phyloP scores from a whole-genome alignment of 352 stramenopile species.

The Globisporangium recalcitrans region DNA sequence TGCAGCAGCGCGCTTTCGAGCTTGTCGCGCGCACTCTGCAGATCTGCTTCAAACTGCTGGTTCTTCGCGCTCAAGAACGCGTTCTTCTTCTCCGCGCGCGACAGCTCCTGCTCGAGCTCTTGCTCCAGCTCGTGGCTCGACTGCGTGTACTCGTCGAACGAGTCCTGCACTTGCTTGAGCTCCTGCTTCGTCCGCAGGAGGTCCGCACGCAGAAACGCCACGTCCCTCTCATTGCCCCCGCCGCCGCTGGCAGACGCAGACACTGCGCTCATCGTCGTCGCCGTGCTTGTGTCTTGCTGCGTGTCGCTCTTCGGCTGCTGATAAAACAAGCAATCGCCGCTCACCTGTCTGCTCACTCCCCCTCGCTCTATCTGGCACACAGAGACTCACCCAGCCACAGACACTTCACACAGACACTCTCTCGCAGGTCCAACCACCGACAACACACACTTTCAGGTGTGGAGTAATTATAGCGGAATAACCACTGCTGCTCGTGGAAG shows the following conservation, averaged over 20 bases:
- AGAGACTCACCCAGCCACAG: not conserved
- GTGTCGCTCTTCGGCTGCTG: not conserved
- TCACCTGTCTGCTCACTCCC: not conserved
- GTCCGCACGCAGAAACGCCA: slow-evolving; percentile 34
- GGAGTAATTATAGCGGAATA: not conserved
- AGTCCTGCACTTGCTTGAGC: slow-evolving; percentile 61
- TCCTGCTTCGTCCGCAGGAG: slow-evolving; percentile 53
- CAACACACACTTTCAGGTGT: not conserved
- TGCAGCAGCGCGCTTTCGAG: slow-evolving; percentile 52
- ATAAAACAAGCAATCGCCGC: not conserved
- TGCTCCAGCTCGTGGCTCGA: slow-evolving; percentile 77
- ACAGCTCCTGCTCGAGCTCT: slow-evolving; percentile 72
- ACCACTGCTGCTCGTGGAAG: not conserved
- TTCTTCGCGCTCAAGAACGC: slow-evolving; percentile 35
- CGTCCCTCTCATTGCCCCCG: slow-evolving; percentile 4
- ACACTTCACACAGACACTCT: not conserved
- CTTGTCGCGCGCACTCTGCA: slow-evolving; percentile 38
- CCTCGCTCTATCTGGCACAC: not conserved
- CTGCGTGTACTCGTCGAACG: slow-evolving; percentile 81
- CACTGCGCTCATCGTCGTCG: slow-evolving; percentile 3
- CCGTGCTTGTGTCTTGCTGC: not conserved
- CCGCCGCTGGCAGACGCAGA: not conserved
- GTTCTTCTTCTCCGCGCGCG: slow-evolving; percentile 52
- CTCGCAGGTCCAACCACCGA: not conserved
- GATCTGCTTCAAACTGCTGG: slow-evolving; percentile 50